These are phyloP conservation scores for Pythium chondricola DNA, from an alignment of 352 stramenopile genomes.

Conservation along the genomic window DNA sequence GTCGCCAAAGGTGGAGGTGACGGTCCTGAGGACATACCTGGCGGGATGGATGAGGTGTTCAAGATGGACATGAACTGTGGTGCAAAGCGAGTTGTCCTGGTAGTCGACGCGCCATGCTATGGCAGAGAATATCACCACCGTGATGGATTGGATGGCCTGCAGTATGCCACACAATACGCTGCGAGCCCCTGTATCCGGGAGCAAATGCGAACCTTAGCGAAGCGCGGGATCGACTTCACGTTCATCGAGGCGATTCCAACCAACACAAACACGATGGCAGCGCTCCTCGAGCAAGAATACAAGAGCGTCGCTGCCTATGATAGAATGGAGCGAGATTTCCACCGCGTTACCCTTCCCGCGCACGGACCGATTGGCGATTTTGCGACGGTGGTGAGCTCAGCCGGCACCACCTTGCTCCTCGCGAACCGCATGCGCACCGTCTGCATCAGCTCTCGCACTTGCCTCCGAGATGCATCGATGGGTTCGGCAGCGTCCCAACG, in stretches of 20 bases:
- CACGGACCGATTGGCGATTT: slow-evolving; percentile 15
- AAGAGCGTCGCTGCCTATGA: slow-evolving; percentile 1
- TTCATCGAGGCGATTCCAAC: slow-evolving; percentile 26
- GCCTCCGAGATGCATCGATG: too few relatives aligned
- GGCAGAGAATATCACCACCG: slow-evolving; percentile 22
- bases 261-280: slow-evolving; percentile 25
- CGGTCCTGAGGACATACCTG: slow-evolving; percentile 30
- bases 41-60: slow-evolving; percentile 21
- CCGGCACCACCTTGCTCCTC: slow-evolving; percentile 21
- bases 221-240: slow-evolving; percentile 31
- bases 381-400: slow-evolving; percentile 7
- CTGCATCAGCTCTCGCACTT: slow-evolving; percentile 9
- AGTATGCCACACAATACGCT: too few relatives aligned
- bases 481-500: too few relatives aligned
- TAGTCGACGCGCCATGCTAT: slow-evolving; percentile 31
- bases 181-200: slow-evolving; percentile 25
- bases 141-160: too few relatives aligned
- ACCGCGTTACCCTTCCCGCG: slow-evolving; percentile 13
- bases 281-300: slow-evolving; percentile 24
- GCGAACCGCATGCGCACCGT: slow-evolving; percentile 22
- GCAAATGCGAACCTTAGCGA: slow-evolving; percentile 26
- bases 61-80: slow-evolving; percentile 21
- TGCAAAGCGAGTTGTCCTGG: slow-evolving; percentile 28
- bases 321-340: slow-evolving; percentile 18
- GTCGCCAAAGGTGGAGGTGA: slow-evolving; percentile 26